Percentiles rank a stretch among this genome's conserved stretches.
Evolutionary conservation across 768 basidiomycete genomes (phyloP).

Genomic region (Mycena venus): DNA sequence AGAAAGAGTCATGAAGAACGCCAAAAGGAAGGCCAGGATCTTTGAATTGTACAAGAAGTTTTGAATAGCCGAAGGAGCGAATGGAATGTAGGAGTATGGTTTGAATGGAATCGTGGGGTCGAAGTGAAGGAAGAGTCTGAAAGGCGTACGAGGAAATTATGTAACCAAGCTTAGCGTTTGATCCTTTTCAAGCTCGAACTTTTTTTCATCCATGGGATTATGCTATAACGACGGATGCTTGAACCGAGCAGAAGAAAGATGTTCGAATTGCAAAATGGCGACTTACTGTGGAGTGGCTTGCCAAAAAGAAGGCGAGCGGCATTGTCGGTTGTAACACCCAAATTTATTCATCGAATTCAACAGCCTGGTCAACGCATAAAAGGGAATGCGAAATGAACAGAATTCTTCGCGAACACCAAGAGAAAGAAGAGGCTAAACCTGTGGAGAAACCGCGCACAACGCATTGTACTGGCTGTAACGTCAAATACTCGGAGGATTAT

Average conservation of each 20-base stretch:
- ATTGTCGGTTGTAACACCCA: too few relatives aligned
- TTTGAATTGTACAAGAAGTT: slow-evolving; percentile 43
- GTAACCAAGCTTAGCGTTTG: background rate
- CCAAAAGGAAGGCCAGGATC: slow-evolving; percentile 33
- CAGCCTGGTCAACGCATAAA: slow-evolving; percentile 48
- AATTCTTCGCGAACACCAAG: slow-evolving; percentile 45
- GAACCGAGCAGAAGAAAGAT: slow-evolving; percentile 32
- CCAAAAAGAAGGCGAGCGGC: slow-evolving; percentile 36
- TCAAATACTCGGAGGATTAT: slow-evolving; percentile 32
- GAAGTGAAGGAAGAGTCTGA: background rate
- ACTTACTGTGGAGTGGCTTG: slow-evolving; percentile 42
- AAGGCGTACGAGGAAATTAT: background rate
- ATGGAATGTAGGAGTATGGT: background rate
- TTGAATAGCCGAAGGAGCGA: background rate
- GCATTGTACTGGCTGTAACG: slow-evolving; percentile 50
- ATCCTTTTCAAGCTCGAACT: background rate
- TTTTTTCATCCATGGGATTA: slow-evolving; percentile 21
- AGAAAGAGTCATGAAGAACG: slow-evolving; percentile 34
- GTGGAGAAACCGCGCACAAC: slow-evolving; percentile 40
- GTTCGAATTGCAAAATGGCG: slow-evolving; percentile 42
- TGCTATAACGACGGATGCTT: slow-evolving; percentile 37
- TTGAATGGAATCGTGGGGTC: background rate
- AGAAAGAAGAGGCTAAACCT: slow-evolving; percentile 40
- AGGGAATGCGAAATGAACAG: slow-evolving; percentile 51
- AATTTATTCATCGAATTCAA: background rate